phyloP scores from a whole-genome alignment of 768 basidiomycete genomes.

The Hirschioporus abietinus region DNA sequence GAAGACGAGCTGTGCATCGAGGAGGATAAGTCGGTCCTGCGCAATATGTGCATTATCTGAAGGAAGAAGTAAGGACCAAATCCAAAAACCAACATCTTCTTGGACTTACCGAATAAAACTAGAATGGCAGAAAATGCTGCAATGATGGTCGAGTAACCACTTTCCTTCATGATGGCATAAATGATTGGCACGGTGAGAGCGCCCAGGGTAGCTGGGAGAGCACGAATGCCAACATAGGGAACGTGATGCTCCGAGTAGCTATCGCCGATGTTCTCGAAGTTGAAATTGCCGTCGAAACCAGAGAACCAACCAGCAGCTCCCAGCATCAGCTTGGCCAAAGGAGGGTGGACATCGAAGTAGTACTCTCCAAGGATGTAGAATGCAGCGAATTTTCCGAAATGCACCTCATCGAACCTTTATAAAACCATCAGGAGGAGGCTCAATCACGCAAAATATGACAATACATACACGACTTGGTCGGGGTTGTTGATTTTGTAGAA shows the following conservation, averaged over 20 bases:
- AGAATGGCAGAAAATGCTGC: conserved; percentile 85
- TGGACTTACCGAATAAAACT: conserved; percentile 78
- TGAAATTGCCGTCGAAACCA: conserved; percentile 91
- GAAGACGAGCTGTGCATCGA: conserved; percentile 91
- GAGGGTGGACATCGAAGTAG: conserved; percentile 99
- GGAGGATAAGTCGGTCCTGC: conserved; percentile 93
- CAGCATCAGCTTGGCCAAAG: conserved; percentile 92
- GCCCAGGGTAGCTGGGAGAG: conserved; percentile 86
- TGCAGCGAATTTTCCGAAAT: conserved; percentile 97
- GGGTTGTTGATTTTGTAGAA: conserved; percentile 95
- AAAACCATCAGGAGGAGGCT: neutral
- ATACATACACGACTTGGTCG: conserved; percentile 86
- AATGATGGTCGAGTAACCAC: conserved; percentile 88
- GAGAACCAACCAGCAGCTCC: conserved; percentile 95
- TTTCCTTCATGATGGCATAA: conserved; percentile 97
- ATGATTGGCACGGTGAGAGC: conserved; percentile 88
- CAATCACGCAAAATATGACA: conserved; percentile 1
- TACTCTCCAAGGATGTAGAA: conserved; percentile 92
- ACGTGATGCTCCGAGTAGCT: conserved; percentile 83
- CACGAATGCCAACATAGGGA: conserved; percentile 90
- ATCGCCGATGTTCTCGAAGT: conserved; percentile 94
- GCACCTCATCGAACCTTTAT: conserved; percentile 90
- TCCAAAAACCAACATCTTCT: neutral
- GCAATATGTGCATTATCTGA: conserved; percentile 94
- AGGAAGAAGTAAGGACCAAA: neutral